A percentile compares a stretch with the other conserved stretches of the same genome.
Evolutionary conservation across 2,329 filamentous ascomycete species (phyloP).

Genomic region (Aspergillus brunneoviolaceus): DNA sequence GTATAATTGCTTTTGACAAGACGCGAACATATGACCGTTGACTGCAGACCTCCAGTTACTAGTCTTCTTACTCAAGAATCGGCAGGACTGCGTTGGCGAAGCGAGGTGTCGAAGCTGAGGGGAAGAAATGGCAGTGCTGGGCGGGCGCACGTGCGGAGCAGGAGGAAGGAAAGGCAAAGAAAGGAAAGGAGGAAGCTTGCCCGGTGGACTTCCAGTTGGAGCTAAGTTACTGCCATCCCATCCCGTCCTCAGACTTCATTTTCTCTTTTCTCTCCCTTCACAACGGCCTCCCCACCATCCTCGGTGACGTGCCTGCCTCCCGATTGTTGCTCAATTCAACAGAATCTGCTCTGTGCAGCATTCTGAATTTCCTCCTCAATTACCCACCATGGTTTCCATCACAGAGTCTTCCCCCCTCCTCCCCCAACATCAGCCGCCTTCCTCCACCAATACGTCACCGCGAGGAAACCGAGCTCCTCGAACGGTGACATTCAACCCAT

Average conservation of each 20-base stretch:
- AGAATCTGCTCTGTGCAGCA: constrained; percentile 3
- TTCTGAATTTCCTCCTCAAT: constrained; percentile 4
- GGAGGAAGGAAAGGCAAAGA: not conserved
- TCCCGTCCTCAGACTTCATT: constrained; percentile 11
- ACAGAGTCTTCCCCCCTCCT: constrained; percentile 46
- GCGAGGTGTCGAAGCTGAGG: not conserved
- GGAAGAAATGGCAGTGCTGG: constrained; percentile 8
- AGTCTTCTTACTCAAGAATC: too few species aligned
- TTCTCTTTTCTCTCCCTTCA: not conserved
- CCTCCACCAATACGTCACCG: constrained; percentile 39
- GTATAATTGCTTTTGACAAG: not conserved
- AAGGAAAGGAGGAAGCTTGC: not conserved
- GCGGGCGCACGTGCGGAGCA: constrained; percentile 25
- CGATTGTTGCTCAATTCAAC: not conserved
- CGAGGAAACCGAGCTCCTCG: constrained; percentile 38
- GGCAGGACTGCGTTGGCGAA: not conserved
- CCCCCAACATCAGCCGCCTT: constrained; percentile 30
- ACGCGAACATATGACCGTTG: not conserved
- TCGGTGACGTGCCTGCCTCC: not conserved
- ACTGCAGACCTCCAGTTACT: not conserved
- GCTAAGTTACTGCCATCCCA: not conserved
- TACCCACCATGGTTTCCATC: constrained; percentile 35
- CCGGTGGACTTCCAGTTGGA: constrained; percentile 13
- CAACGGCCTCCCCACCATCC: not conserved
- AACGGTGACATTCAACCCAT: constrained; percentile 51